Conservation (phyloP, 441 rosid genomes). For the Syzygium malaccense region DNA sequence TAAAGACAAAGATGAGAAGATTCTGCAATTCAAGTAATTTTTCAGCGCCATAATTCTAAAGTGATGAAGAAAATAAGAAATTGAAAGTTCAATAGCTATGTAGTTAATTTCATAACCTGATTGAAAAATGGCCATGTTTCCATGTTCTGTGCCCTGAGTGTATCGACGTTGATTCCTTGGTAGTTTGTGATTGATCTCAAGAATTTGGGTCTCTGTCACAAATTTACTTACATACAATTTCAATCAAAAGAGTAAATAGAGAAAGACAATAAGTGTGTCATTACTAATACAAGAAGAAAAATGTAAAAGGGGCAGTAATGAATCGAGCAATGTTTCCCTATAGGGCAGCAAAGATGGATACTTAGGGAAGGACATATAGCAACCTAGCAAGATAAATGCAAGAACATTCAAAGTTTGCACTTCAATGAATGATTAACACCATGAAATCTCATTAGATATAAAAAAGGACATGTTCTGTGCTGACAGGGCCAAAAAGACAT, state of each 20-base stretch:
- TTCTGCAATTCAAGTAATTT: neutral
- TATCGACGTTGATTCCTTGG: conserved; percentile 84
- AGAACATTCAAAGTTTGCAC: neutral
- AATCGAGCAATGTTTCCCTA: neutral
- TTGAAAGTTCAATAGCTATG: neutral
- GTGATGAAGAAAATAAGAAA: neutral
- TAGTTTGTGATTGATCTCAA: conserved; percentile 70
- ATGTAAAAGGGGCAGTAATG: neutral
- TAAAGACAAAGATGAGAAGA: neutral
- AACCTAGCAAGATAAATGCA: neutral
- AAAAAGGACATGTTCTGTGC: neutral
- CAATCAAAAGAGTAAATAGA: neutral
- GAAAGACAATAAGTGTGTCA: neutral
- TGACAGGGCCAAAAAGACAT: neutral
- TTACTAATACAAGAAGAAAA: neutral
- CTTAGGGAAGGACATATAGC: neutral
- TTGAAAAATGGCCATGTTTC: conserved; percentile 89
- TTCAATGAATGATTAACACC: neutral
- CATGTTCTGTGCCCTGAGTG: conserved; percentile 78
- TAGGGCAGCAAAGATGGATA: neutral
- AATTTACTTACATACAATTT: neutral
- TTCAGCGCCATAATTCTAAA: neutral
- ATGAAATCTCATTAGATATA: neutral
- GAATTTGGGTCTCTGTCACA: conserved; percentile 70
- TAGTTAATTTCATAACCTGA: conserved; percentile 36